These are phyloP conservation scores for Fusarium citri DNA, from an alignment of 2,329 filamentous ascomycete species.

Conservation along the genomic window DNA sequence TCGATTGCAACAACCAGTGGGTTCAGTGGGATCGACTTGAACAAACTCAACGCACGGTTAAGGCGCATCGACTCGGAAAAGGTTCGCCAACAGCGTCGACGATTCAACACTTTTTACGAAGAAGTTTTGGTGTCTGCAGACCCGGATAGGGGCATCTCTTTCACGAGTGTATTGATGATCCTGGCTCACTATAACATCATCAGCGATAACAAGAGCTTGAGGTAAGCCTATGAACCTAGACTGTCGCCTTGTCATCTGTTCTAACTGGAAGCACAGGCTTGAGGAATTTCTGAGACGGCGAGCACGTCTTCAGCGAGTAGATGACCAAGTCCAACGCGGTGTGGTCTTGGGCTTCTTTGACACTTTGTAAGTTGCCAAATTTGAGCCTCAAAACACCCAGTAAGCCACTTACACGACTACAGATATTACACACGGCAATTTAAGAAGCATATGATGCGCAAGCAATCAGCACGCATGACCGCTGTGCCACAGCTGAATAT, in stretches of 20 bases:
- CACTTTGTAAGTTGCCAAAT: constrained; percentile 70
- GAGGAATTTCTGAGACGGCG: constrained; percentile 95
- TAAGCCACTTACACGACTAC: constrained; percentile 15
- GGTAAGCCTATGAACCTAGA: constrained; percentile 58
- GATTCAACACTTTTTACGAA: constrained; percentile 96
- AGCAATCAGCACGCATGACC: constrained; percentile 80
- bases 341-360: constrained; percentile 96
- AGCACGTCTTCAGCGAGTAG: constrained; percentile 89
- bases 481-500: constrained; percentile 82
- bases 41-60: constrained; percentile 79
- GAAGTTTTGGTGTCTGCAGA: constrained; percentile 95
- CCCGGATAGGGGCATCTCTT: constrained; percentile 88
- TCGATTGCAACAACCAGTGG: constrained; percentile 66
- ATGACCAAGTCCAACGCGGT: constrained; percentile 91
- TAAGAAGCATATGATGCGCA: constrained; percentile 77
- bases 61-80: constrained; percentile 77
- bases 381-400: too few species aligned
- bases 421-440: constrained; percentile 88
- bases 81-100: constrained; percentile 79
- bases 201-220: constrained; percentile 94
- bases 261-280: constrained; percentile 66
- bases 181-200: constrained; percentile 99
- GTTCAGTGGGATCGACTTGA: constrained; percentile 74
- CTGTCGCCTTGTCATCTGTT: background rate
- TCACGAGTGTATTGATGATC: constrained; percentile 93